Conservation (phyloP, 371 early-diverging fungal species). For the Mucor saturninus region DNA sequence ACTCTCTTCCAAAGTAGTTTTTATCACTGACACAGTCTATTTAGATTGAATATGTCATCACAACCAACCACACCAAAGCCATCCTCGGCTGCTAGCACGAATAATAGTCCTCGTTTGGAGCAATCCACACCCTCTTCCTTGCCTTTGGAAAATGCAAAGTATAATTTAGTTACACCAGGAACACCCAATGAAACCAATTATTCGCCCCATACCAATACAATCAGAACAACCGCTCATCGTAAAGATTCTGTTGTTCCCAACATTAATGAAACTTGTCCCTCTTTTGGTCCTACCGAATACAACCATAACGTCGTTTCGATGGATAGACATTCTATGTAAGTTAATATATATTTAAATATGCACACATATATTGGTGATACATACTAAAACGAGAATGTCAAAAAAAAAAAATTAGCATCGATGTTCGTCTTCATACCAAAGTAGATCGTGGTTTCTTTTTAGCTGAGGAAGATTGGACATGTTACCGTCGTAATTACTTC, state of each 20-base stretch:
- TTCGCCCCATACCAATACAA: slow-evolving; percentile 8
- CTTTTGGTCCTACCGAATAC: slow-evolving; percentile 34
- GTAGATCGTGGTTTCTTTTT: slow-evolving; percentile 83
- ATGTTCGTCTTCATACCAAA: slow-evolving; percentile 61
- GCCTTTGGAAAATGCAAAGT: slow-evolving; percentile 26
- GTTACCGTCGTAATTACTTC: slow-evolving; percentile 93
- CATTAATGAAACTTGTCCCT: slow-evolving; percentile 27
- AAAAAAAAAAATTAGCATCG: slow-evolving; percentile 21
- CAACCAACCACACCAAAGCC: slow-evolving; percentile 31
- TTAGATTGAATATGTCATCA: slow-evolving; percentile 23
- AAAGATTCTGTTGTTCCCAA: slow-evolving; percentile 15
- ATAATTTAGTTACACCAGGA: slow-evolving; percentile 15
- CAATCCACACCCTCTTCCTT: slow-evolving; percentile 4
- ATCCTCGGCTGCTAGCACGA: slow-evolving; percentile 1
- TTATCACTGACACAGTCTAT: slow-evolving; percentile 1
- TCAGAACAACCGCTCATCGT: slow-evolving; percentile 7
- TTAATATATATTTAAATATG: neutral
- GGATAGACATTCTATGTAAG: slow-evolving; percentile 36
- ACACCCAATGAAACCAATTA: slow-evolving; percentile 7
- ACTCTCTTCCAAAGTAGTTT: slow-evolving; percentile 13
- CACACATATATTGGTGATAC: neutral
- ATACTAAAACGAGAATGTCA: neutral
- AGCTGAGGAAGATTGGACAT: slow-evolving; percentile 86
- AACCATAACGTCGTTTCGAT: slow-evolving; percentile 27
- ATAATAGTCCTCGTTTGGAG: neutral